phyloP scores from a whole-genome alignment of 192 early-diverging fungal genomes.

The Podila epigama region DNA sequence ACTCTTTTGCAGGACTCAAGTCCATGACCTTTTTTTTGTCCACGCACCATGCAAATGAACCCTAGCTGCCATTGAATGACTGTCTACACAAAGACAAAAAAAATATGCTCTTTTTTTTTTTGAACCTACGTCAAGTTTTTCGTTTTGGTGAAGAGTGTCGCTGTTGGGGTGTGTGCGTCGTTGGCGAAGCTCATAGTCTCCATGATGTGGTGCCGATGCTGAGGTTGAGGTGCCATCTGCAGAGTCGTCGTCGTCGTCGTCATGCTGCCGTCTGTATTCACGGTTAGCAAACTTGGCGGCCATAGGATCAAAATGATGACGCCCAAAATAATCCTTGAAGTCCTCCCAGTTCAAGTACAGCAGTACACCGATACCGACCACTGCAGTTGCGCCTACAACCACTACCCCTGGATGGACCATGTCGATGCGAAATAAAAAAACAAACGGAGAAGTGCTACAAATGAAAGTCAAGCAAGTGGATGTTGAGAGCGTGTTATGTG shows the following conservation, averaged over 20 bases:
- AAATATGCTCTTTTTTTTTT: background rate
- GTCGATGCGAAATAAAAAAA: background rate
- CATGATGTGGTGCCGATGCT: background rate
- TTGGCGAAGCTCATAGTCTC: slow-evolving; percentile 33
- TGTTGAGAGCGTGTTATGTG: background rate
- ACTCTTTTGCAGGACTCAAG: too few species aligned
- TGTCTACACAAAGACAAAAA: background rate
- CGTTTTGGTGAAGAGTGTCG: slow-evolving; percentile 12
- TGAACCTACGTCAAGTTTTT: slow-evolving; percentile 25
- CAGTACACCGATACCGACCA: slow-evolving; percentile 34
- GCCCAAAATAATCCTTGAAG: slow-evolving; percentile 14
- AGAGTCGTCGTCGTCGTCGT: slow-evolving; percentile 15
- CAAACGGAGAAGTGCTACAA: background rate
- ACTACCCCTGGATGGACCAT: slow-evolving; percentile 44
- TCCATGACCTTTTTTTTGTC: too few species aligned
- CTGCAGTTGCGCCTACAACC: slow-evolving; percentile 21
- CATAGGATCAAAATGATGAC: too few species aligned
- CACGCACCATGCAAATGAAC: too few species aligned
- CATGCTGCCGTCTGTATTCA: background rate
- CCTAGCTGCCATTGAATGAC: too few species aligned
- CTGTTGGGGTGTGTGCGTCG: slow-evolving; percentile 3
- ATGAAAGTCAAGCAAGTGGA: background rate
- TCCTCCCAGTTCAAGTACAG: slow-evolving; percentile 34
- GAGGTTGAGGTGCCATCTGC: background rate
- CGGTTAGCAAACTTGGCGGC: too few species aligned